Conservation (phyloP, 106 monocot genomes). For the Agapanthus africanus region DNA sequence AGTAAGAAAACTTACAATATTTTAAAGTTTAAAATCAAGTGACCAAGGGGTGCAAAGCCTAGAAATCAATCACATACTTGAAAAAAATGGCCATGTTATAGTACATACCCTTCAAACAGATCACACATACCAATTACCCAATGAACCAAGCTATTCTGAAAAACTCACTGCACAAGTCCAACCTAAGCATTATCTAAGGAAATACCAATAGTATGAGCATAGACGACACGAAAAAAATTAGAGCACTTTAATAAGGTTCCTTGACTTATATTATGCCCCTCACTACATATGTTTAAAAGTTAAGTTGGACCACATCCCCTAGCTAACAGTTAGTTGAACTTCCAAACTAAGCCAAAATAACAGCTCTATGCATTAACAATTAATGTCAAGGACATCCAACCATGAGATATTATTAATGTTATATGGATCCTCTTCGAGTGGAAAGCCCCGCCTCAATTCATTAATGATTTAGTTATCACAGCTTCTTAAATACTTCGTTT, state of each 20-base stretch:
- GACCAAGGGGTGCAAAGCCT: not conserved
- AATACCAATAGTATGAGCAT: not conserved
- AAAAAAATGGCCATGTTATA: not conserved
- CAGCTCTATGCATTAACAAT: not conserved
- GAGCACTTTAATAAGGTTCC: not conserved
- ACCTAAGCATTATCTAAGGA: not conserved
- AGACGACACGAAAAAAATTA: not conserved
- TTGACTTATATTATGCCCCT: not conserved
- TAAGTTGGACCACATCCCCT: not conserved
- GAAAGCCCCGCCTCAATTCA: no score
- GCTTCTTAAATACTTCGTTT: no score
- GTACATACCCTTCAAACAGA: not conserved
- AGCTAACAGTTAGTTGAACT: not conserved
- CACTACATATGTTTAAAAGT: not conserved
- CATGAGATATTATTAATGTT: not conserved
- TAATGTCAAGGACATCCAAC: not conserved
- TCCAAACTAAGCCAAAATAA: not conserved
- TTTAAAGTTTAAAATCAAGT: not conserved
- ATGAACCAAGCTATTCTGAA: not conserved
- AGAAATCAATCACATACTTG: not conserved
- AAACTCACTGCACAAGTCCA: not conserved
- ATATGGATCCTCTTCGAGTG: not conserved
- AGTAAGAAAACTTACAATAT: not conserved
- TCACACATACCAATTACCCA: not conserved
- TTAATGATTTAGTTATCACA: no score